Conservation (phyloP, 2,329 filamentous ascomycete species). For the Pseudogymnoascus destructans region DNA sequence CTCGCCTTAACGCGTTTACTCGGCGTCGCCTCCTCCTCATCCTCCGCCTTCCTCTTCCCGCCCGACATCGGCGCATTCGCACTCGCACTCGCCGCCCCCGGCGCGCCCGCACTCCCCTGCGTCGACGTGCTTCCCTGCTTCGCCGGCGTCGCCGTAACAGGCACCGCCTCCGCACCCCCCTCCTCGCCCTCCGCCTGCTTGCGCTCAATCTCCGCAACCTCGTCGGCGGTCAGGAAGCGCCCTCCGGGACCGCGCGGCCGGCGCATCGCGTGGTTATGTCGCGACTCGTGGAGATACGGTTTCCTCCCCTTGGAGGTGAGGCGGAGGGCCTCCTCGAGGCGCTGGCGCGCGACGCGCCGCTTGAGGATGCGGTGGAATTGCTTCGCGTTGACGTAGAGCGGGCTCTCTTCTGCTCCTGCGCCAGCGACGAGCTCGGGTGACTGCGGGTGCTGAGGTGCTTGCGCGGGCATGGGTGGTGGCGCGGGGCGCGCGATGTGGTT, state of each 20-base stretch:
- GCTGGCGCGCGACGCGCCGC: slow-evolving; percentile 81
- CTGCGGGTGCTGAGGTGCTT: slow-evolving; percentile 53
- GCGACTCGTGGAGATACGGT: slow-evolving; percentile 91
- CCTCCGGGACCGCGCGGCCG: slow-evolving; percentile 86
- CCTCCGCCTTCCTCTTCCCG: background rate
- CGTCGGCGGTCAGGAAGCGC: slow-evolving; percentile 89
- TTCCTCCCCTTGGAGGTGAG: slow-evolving; percentile 92
- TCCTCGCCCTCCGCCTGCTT: slow-evolving; percentile 32
- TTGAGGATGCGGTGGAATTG: slow-evolving; percentile 97
- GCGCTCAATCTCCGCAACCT: slow-evolving; percentile 80
- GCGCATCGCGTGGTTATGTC: slow-evolving; percentile 97
- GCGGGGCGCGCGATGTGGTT: slow-evolving; percentile 46
- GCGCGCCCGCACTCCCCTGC: slow-evolving; percentile 2
- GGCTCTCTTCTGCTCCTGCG: slow-evolving; percentile 66
- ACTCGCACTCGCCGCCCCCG: background rate
- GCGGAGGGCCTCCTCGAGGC: slow-evolving; percentile 81
- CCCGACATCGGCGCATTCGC: background rate
- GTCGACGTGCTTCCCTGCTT: slow-evolving; percentile 17
- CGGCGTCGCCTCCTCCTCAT: background rate
- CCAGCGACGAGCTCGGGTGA: slow-evolving; percentile 67
- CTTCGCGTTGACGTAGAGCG: slow-evolving; percentile 95
- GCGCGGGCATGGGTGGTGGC: slow-evolving; percentile 48
- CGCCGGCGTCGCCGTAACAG: slow-evolving; percentile 17
- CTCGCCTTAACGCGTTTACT: background rate
- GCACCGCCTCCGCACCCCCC: slow-evolving; percentile 27